Evolutionary conservation across 805 yeast species (phyloP), one percentile per base, ranked within the genome.

Genomic region (Wickerhamomyces ciferrii): DNA sequence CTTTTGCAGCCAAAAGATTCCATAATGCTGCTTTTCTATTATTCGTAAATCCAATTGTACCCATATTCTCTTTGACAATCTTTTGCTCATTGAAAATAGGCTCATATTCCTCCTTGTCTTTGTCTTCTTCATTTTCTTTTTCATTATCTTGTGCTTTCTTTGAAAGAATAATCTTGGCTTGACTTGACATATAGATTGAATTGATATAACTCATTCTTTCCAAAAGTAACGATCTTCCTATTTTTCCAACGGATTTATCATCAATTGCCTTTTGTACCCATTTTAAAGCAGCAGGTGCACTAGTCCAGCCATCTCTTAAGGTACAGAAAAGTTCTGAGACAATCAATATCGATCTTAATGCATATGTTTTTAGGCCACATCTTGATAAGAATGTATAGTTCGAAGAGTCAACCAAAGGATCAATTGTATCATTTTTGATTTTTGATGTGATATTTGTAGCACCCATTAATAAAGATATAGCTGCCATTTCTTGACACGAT

Each of bases 401-500:
- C 4, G 89, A 74, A 32, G 87, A 78, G 52, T 89, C 96, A 19
- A 62, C 52, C 23, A 74, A 46, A 3, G 79, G 78, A 45, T 71
- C 72, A 25, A 74, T 59, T 31, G 74, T 76, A 49, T 70, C 74
- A 48, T 71, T 70, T 13, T 68, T 67, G 56, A 67, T 58, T 46
- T 68, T 69, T 2, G 66, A 67, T 2, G 74, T 70, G 19, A 70
- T 69, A 42, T 69, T 67, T 37, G 61, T 66, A 18, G 69, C 72
- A 13, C 70, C 90, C 65, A 92, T 71, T 5, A 91, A 65, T 23
- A 84, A 69, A 1, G 95, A 79, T 1, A 83, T 70, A 0, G 91
- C 86, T 54, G 87, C 83, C 85, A 89, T 87, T 63, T 92, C 97
- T 53, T 91, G 90, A n/a, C 85, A 72, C 0, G 95, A 81, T 0